Conservation (phyloP, 148 eudicot species). For the Cornus controversa region DNA sequence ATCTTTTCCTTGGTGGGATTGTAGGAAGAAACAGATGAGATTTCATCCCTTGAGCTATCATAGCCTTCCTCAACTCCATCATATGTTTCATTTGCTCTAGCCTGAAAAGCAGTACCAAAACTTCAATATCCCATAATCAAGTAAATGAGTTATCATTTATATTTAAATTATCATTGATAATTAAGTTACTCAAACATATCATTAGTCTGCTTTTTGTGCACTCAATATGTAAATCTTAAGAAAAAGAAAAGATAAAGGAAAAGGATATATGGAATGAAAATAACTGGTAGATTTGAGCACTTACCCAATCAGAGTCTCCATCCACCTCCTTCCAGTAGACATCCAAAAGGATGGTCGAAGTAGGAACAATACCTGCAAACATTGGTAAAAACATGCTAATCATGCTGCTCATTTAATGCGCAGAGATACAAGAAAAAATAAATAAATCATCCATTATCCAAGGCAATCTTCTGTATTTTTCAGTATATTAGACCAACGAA, state of each 20-base stretch:
- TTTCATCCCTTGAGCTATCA: conserved; percentile 87
- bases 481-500: background rate
- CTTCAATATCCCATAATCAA: conserved; percentile 3
- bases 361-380: conserved; percentile 70
- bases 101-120: conserved; percentile 40
- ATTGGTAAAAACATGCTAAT: background rate
- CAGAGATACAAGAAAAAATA: background rate
- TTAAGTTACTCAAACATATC: background rate
- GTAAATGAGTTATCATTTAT: background rate
- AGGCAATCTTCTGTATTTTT: too few species aligned
- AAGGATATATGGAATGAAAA: background rate
- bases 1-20: conserved; percentile 67
- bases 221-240: background rate
- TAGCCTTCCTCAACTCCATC: conserved; percentile 88
- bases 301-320: conserved; percentile 96
- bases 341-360: conserved; percentile 57
- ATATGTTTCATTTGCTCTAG: conserved; percentile 69
- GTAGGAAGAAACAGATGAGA: conserved; percentile 85
- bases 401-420: background rate
- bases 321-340: conserved; percentile 82
- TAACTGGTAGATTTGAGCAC: conserved; percentile 13
- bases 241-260: background rate
- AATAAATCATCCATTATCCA: conserved; percentile 5
- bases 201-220: background rate
- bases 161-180: background rate